Evolutionary conservation across 805 yeast genomes (phyloP).

Genomic region (Yarrowia deformans): DNA sequence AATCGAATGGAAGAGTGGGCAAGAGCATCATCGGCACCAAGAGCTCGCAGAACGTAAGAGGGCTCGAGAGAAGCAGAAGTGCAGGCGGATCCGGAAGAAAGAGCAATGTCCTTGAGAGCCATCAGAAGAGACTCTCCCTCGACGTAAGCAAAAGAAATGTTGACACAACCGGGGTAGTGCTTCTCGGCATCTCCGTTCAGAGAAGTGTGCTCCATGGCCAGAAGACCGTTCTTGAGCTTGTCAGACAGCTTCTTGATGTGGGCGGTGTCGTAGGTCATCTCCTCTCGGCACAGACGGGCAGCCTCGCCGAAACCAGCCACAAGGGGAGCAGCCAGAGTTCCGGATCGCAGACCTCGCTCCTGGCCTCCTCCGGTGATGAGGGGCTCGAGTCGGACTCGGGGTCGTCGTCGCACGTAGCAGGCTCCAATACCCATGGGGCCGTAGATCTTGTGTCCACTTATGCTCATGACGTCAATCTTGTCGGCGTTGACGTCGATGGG

Average conservation of each 20-base stretch:
- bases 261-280: conserved; percentile 72
- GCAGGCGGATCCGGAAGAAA: conserved; percentile 97
- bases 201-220: conserved; percentile 85
- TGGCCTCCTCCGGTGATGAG: conserved; percentile 98
- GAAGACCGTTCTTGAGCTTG: conserved; percentile 73
- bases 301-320: conserved; percentile 98
- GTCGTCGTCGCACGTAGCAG: conserved; percentile 92
- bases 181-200: conserved; percentile 81
- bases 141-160: conserved; percentile 94
- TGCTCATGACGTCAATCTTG: conserved; percentile 92
- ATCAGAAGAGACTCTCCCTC: conserved; percentile 97
- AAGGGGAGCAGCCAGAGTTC: conserved; percentile 96
- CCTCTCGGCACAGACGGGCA: conserved; percentile 78
- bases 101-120: conserved; percentile 97
- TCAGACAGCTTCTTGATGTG: conserved; percentile 76
- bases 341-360: conserved; percentile 96
- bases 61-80: conserved; percentile 98
- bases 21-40: conserved; percentile 97
- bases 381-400: conserved; percentile 96
- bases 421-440: conserved; percentile 99
- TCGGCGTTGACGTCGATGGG: conserved; percentile 89
- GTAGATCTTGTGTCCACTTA: conserved; percentile 94
- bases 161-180: conserved; percentile 93
- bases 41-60: conserved; percentile 92
- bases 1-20: conserved; percentile 98